These are phyloP conservation scores for Elsinoe australis DNA, from an alignment of 2,329 filamentous ascomycete species.

Conservation along the genomic window DNA sequence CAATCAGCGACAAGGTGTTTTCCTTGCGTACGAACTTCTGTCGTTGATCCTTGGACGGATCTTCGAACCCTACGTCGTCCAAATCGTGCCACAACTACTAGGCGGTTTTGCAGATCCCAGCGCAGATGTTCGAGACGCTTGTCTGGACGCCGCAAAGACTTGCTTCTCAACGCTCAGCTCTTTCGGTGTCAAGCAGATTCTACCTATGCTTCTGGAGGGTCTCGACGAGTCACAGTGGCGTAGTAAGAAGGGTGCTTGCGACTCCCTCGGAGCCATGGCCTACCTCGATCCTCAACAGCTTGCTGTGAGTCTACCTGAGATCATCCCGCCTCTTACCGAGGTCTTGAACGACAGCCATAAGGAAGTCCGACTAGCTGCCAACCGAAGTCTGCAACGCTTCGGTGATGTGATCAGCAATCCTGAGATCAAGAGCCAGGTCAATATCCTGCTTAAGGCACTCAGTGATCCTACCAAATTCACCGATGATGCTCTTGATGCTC, in stretches of 20 bases:
- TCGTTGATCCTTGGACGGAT: constrained; percentile 76
- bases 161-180: constrained; percentile 92
- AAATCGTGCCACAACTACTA: constrained; percentile 85
- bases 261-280: constrained; percentile 94
- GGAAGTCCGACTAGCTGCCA: constrained; percentile 84
- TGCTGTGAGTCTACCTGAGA: constrained; percentile 83
- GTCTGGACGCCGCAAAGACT: constrained; percentile 84
- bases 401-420: constrained; percentile 98
- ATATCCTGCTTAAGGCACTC: constrained; percentile 86
- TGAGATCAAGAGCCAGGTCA: constrained; percentile 87
- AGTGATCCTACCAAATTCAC: constrained; percentile 97
- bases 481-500: constrained; percentile 81
- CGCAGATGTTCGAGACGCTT: constrained; percentile 83
- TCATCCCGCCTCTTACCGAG: constrained; percentile 88
- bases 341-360: constrained; percentile 98
- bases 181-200: constrained; percentile 88
- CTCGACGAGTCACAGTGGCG: constrained; percentile 95
- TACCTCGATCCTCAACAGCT: constrained; percentile 95
- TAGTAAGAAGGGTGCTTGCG: constrained; percentile 96
- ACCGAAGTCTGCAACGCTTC: constrained; percentile 93
- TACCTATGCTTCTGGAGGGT: constrained; percentile 84
- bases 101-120: constrained; percentile 82
- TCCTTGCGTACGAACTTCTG: constrained; percentile 84
- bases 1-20: constrained; percentile 78
- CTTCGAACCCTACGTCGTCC: constrained; percentile 95